phyloP scores from a whole-genome alignment of 2,329 filamentous ascomycete species.

The Epichloe gansuensis region DNA sequence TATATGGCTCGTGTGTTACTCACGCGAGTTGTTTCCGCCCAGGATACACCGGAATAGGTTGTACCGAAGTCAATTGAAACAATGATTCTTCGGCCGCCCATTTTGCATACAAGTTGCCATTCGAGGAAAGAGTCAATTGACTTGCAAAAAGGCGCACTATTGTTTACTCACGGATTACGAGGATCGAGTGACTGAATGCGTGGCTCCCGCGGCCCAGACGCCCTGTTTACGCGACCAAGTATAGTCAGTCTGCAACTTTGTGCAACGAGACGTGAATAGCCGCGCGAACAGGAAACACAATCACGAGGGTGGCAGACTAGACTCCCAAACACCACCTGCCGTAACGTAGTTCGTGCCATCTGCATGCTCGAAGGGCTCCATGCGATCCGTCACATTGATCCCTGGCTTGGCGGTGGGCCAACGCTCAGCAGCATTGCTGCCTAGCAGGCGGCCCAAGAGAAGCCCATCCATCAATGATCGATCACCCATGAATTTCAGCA shows the following conservation, averaged over 20 bases:
- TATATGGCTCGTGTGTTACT: conserved; percentile 5
- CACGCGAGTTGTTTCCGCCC: conserved; percentile 30
- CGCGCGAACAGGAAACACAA: no score
- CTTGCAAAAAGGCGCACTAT: no score
- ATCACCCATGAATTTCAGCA: not conserved
- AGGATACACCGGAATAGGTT: conserved; percentile 42
- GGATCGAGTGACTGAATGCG: no score
- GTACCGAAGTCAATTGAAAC: conserved; percentile 45
- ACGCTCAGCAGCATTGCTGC: conserved; percentile 4
- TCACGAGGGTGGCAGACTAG: no score
- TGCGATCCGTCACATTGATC: not conserved
- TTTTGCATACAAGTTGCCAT: conserved; percentile 7
- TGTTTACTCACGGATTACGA: no score
- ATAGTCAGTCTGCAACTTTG: no score
- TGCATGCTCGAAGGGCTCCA: not conserved
- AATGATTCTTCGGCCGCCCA: conserved; percentile 29
- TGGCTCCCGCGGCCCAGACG: no score
- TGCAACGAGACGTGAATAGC: no score
- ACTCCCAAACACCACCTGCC: no score
- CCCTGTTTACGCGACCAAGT: no score
- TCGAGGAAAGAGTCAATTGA: not conserved
- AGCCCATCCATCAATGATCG: not conserved
- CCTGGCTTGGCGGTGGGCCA: conserved; percentile 3
- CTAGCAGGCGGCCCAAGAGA: not conserved
- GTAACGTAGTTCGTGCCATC: no score